Evolutionary conservation across 495 filamentous ascomycete species (phyloP).

Genomic region (Astrothelium macrocarpum): DNA sequence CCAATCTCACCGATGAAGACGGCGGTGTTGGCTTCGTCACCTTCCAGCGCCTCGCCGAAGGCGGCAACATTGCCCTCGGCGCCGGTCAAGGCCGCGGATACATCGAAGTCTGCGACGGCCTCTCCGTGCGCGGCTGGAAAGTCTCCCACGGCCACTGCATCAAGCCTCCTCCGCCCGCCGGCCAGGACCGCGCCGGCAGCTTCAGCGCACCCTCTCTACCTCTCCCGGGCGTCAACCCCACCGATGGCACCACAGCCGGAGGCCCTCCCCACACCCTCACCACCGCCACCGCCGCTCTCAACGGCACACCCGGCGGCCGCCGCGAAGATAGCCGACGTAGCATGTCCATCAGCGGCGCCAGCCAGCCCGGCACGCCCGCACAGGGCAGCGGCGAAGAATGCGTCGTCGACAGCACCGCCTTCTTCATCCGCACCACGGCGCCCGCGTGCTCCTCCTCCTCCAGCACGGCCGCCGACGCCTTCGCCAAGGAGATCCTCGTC

Average conservation of each 20-base stretch:
- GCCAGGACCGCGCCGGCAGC: neutral
- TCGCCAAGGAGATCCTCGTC: conserved; percentile 63
- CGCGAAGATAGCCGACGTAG: neutral
- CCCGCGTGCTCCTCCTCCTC: neutral
- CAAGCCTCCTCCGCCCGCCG: conserved; percentile 39
- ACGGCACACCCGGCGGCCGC: neutral
- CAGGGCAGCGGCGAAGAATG: conserved; percentile 15
- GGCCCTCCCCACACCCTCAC: neutral
- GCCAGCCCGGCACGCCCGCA: conserved; percentile 20
- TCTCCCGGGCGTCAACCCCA: neutral
- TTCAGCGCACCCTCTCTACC: neutral
- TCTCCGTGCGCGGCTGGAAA: conserved; percentile 65
- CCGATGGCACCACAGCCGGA: neutral
- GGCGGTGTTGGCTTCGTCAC: conserved; percentile 86
- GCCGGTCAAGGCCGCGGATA: conserved; percentile 69
- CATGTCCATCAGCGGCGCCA: neutral
- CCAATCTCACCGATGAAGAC: conserved; percentile 92
- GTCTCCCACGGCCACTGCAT: conserved; percentile 85
- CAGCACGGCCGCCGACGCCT: neutral
- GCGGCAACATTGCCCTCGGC: conserved; percentile 71
- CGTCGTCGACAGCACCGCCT: conserved; percentile 69
- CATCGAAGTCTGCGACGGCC: conserved; percentile 71
- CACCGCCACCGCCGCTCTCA: neutral
- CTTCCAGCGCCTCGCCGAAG: conserved; percentile 78
- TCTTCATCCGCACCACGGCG: conserved; percentile 68